phyloP scores from a whole-genome alignment of 805 yeast species.

The Kazachstania viticola region DNA sequence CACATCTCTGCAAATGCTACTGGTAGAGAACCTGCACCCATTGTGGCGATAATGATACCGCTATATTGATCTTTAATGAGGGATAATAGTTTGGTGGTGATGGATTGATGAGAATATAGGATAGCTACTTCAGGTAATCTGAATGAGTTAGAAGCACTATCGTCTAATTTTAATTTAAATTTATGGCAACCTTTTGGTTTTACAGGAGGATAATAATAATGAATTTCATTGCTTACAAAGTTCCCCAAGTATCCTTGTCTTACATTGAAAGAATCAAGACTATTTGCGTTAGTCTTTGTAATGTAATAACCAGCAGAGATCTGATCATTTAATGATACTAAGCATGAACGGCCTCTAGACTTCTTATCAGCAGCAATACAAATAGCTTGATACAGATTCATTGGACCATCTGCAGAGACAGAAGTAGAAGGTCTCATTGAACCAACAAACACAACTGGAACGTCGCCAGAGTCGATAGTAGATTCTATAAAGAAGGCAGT shows the following conservation, averaged over 20 bases:
- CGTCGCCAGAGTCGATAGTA: constrained; percentile 31
- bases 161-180: constrained; percentile 29
- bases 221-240: constrained; percentile 54
- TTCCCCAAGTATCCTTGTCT: constrained; percentile 65
- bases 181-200: constrained; percentile 41
- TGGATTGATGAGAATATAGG: constrained; percentile 50
- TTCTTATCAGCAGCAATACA: constrained; percentile 44
- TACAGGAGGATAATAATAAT: constrained; percentile 52
- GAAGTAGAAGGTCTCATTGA: constrained; percentile 68
- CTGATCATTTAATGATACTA: constrained; percentile 56
- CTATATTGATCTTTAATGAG: constrained; percentile 36
- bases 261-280: constrained; percentile 57
- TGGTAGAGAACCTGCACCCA: constrained; percentile 61
- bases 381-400: constrained; percentile 61
- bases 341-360: constrained; percentile 45
- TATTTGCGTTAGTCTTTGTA: constrained; percentile 60
- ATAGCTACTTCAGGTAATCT: constrained; percentile 35
- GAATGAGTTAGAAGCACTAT: constrained; percentile 3
- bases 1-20: constrained; percentile 36
- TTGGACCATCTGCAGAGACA: constrained; percentile 61
- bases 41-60: constrained; percentile 55
- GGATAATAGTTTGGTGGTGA: constrained; percentile 37
- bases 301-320: constrained; percentile 61
- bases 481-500: constrained; percentile 53
- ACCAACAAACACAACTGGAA: constrained; percentile 60